These are phyloP conservation scores for Giardia duodenalis DNA, from an alignment of 208 protist species.

Conservation along the genomic window DNA sequence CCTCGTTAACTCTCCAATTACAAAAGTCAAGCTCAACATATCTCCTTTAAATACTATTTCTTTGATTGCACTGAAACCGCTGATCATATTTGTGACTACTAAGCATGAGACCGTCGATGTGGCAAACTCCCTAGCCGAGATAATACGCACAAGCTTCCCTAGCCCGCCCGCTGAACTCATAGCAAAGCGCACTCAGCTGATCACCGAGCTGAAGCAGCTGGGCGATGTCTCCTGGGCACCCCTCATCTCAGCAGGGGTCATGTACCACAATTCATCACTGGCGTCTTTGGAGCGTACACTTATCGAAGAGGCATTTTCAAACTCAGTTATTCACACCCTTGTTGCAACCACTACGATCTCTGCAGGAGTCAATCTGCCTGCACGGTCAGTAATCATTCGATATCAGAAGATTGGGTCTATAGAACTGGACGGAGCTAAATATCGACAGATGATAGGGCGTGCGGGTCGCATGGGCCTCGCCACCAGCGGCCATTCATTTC, in stretches of 20 bases:
- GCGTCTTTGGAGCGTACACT: neutral
- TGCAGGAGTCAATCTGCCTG: constrained; percentile 23
- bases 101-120: neutral
- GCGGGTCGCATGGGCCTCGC: neutral
- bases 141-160: neutral
- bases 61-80: neutral
- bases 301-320: constrained; percentile 5
- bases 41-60: neutral
- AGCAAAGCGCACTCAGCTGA: neutral
- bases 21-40: neutral
- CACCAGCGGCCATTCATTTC: neutral
- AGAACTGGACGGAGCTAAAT: neutral
- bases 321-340: neutral
- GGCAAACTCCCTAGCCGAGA: neutral
- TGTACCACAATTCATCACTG: neutral
- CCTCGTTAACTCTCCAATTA: neutral
- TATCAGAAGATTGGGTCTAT: neutral
- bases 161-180: neutral
- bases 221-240: neutral
- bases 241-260: neutral
- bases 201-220: neutral
- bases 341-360: constrained; percentile 13
- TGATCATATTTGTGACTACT: constrained; percentile 17
- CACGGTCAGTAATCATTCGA: constrained; percentile 11
- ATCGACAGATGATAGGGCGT: constrained; percentile 13